Base-by-base conservation (phyloP, 2,329 filamentous ascomycete genomes). In the Podosphaera fusca region DNA sequence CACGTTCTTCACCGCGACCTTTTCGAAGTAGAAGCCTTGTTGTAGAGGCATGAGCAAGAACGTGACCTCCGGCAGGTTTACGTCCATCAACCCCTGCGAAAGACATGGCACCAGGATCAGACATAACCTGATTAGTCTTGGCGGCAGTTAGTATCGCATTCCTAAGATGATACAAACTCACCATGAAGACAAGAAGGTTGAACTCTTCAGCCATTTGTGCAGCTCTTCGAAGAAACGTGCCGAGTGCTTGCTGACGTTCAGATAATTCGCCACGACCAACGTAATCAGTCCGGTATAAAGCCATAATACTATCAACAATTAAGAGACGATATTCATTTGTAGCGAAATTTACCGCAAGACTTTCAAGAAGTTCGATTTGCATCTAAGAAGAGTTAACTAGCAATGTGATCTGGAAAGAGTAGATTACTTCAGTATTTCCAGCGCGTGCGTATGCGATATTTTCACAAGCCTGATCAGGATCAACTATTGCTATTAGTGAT, bases 81-180 rank as follows among this genome's bases (percentile, higher is more conserved):
- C 80, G 74, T 51, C 81, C 81, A 69, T 84, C 81, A 57, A 78
- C 80, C 61, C 80, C 75, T 55, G 80, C 78, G 64, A 84, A 84
- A 51, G 81, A 78, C 66, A 74, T 83, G 9, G 81, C 81, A 59
- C 81, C 81, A 12, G 81, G 81, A 62, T 84, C 81, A 58, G 78
- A 82, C 69, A 84, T 81, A 40, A 85, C 81, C 69, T 85, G 81
- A 61, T 84, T 85, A 56, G 81, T 84, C 78, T 78, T 34, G 4
- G 47, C 21, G 33, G 1, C 55, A 14, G 56, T 47, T 57, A 42
- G 55, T 31, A 7, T 56, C 6, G 5, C 30, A 14, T 33, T 14
- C 33, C 2, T 4, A 14, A 29, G 4, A 6, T 5, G 9, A 29
- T 2, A 8, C 31, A 49, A 45, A 42, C 64, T 60, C 66, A 78